These are phyloP conservation scores for Eutrema japonicum DNA, from an alignment of 345 rosid genomes.

Conservation along the genomic window DNA sequence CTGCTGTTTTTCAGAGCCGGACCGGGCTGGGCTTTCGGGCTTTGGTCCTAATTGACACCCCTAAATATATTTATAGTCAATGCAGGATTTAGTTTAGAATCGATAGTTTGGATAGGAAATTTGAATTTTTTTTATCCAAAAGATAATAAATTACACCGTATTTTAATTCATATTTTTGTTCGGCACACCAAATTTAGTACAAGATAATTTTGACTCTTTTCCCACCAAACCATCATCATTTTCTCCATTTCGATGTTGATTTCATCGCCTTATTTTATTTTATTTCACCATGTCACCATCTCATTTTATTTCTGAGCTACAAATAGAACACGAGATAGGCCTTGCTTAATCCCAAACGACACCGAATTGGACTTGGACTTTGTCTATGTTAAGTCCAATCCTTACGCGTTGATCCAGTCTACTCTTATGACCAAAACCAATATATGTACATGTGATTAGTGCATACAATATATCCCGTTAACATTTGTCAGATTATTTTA, in stretches of 20 bases:
- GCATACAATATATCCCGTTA: not conserved
- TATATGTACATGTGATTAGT: slow-evolving; percentile 11
- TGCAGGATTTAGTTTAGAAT: no score
- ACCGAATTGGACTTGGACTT: not conserved
- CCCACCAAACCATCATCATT: not conserved
- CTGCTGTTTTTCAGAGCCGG: no score
- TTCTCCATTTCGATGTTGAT: slow-evolving; percentile 9
- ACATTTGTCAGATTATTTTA: slow-evolving; percentile 1
- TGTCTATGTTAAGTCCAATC: not conserved
- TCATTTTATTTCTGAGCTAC: not conserved
- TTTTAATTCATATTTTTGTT: no score
- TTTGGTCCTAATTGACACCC: no score
- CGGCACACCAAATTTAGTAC: no score
- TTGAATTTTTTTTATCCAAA: no score
- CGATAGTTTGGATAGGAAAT: no score
- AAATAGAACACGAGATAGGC: not conserved
- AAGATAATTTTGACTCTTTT: no score
- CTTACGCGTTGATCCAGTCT: slow-evolving; percentile 1
- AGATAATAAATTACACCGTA: no score
- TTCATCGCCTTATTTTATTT: no score
- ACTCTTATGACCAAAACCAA: not conserved
- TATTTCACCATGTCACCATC: not conserved
- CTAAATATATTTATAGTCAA: no score
- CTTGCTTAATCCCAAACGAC: not conserved
- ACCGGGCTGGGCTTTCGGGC: no score